Conservation (phyloP, 345 rosid species). For the Toxicodendron radicans region DNA sequence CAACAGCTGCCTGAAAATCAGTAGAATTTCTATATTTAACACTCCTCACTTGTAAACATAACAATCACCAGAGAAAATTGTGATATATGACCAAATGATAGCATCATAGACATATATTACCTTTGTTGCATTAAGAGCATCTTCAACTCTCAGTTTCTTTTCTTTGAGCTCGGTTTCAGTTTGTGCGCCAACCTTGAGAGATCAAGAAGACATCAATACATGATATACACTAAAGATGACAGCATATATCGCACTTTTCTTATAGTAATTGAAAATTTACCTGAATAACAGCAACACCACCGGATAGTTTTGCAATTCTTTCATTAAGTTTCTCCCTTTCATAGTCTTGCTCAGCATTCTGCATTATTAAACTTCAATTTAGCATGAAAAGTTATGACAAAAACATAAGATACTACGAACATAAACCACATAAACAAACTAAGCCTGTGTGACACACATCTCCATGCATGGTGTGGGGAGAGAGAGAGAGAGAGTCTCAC, state of each 20-base stretch:
- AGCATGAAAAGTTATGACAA: background rate
- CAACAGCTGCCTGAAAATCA: conserved; percentile 67
- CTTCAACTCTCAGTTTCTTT: conserved; percentile 96
- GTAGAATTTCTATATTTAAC: background rate
- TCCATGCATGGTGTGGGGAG: background rate
- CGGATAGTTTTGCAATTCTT: conserved; percentile 91
- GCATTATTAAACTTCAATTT: conserved; percentile 11
- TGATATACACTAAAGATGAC: background rate
- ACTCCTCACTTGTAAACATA: background rate
- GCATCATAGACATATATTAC: conserved; percentile 24
- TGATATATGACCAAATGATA: background rate
- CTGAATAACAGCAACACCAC: conserved; percentile 90
- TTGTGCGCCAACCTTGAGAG: conserved; percentile 73
- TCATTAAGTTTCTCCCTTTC: conserved; percentile 93
- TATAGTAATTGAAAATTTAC: conserved; percentile 22
- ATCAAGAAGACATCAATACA: conserved; percentile 11
- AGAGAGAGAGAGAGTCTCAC: conserved; percentile 21
- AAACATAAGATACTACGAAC: background rate
- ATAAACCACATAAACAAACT: background rate
- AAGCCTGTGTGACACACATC: background rate
- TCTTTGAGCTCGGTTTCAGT: conserved; percentile 94
- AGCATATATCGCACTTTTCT: background rate
- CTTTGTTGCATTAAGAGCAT: conserved; percentile 99
- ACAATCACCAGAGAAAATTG: background rate
- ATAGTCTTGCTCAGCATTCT: conserved; percentile 93